Base-by-base conservation (phyloP, 768 basidiomycete genomes). In the Mrakia frigida region DNA sequence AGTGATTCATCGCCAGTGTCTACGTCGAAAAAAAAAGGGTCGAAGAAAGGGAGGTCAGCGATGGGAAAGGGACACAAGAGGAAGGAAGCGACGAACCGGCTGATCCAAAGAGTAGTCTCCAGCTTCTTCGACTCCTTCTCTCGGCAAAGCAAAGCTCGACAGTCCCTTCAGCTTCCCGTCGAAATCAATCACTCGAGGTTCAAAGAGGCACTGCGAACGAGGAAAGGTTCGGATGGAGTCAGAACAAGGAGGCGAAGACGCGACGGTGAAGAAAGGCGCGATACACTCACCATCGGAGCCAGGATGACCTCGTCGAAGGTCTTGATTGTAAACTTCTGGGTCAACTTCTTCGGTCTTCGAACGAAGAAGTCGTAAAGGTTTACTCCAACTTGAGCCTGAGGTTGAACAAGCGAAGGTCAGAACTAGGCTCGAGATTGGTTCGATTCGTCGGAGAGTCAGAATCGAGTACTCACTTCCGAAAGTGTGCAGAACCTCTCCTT, bases 241-340 rank as follows among this genome's bases (percentile, higher is more conserved):
- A 63, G 33, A n/a, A n/a, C n/a, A n/a, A n/a, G 25, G 28, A 33
- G 37, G 25, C 37, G 50, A 67, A 53, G 18, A 25, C 28, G 61
- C 21, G 28, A 25, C 60, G 33, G 63, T 35, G 11, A 46, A 72
- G 52, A 25, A 43, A 68, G 3, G 35, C 43, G 50, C 63, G 43
- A 18, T 16, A 63, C 16, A 84, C 87, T 79, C 80, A 94, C 97
- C 90, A 96, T 92, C 3, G 96, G 93, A 0, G 95, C 94, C 43
- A 98, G 85, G 77, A 97, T 95, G 71, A 92, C 90, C 83, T 99
- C 97, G 81, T 98, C 96, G 81, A 97, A 98, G 2, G 92, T 91
- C 37, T 94, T 89, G 61, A 97, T 85, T 37, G 89, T 90, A 82
- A 94, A 98, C 81, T 97, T 97, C 82, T 91, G 88, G 0, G 94